These are phyloP conservation scores for Nicotiana obtusifolia DNA, from an alignment of 257 asterid genomes.

Conservation along the genomic window DNA sequence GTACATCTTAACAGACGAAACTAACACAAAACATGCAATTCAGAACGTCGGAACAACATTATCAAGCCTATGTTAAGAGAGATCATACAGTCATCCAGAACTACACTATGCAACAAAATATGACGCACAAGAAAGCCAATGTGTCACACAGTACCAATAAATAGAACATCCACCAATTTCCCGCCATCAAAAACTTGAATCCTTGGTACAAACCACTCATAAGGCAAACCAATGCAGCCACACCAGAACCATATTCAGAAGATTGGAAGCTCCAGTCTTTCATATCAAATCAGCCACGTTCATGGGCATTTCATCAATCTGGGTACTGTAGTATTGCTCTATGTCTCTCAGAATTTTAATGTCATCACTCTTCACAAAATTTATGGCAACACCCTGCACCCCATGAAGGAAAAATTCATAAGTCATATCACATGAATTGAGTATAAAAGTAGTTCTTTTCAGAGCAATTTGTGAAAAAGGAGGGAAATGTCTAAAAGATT, in stretches of 20 bases:
- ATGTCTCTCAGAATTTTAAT: conserved; percentile 89
- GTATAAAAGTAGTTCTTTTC: neutral
- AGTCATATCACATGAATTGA: neutral
- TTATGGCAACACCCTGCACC: conserved; percentile 95
- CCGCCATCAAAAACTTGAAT: neutral
- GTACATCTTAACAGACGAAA: neutral
- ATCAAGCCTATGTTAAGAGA: neutral
- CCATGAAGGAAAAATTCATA: neutral
- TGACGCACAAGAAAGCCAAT: neutral
- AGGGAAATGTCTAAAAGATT: neutral
- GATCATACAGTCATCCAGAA: neutral
- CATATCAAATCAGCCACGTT: conserved; percentile 84
- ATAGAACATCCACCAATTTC: neutral
- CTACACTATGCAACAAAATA: neutral
- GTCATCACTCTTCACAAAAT: conserved; percentile 88
- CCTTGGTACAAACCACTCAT: neutral
- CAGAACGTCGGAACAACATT: neutral
- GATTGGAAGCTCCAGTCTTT: neutral
- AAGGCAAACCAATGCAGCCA: conserved; percentile 3
- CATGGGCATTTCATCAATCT: conserved; percentile 98
- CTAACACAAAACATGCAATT: neutral
- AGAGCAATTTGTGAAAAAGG: neutral
- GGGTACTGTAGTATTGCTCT: conserved; percentile 94
- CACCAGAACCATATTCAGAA: neutral
- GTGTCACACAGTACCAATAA: neutral